These are phyloP conservation scores for Mucor circinelloides DNA, from an alignment of 371 early-diverging fungal genomes.

Conservation along the genomic window DNA sequence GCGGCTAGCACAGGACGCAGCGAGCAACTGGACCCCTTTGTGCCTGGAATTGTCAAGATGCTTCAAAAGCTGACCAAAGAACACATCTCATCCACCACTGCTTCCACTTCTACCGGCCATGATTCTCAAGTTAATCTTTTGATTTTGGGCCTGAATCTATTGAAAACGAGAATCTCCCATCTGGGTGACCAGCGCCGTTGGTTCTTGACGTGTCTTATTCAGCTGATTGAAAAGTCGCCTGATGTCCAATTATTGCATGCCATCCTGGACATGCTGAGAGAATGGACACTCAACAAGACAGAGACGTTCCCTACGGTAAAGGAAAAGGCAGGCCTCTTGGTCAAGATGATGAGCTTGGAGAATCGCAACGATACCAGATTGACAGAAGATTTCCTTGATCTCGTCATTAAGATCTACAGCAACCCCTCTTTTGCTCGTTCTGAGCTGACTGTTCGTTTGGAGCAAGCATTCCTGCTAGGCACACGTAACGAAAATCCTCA, in stretches of 20 bases:
- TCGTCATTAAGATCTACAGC: slow-evolving; percentile 88
- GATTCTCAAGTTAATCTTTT: slow-evolving; percentile 69
- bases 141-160: slow-evolving; percentile 69
- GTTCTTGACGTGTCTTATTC: slow-evolving; percentile 78
- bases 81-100: slow-evolving; percentile 49
- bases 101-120: slow-evolving; percentile 24
- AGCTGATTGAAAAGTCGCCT: slow-evolving; percentile 83
- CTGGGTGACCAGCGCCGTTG: slow-evolving; percentile 89
- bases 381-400: slow-evolving; percentile 79
- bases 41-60: slow-evolving; percentile 84
- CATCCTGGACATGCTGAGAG: slow-evolving; percentile 79
- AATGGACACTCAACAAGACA: slow-evolving; percentile 81
- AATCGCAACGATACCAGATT: slow-evolving; percentile 66
- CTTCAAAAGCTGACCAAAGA: slow-evolving; percentile 87
- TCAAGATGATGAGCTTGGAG: slow-evolving; percentile 88
- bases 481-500: slow-evolving; percentile 75
- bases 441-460: slow-evolving; percentile 91
- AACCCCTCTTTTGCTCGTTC: slow-evolving; percentile 78
- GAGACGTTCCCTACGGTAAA: slow-evolving; percentile 94
- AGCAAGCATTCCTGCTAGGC: slow-evolving; percentile 93
- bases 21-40: slow-evolving; percentile 71
- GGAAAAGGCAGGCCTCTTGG: slow-evolving; percentile 91
- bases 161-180: slow-evolving; percentile 77
- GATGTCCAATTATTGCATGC: slow-evolving; percentile 71
- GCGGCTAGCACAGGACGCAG: slow-evolving; percentile 70